Evolutionary conservation across 768 basidiomycete species (phyloP).

Genomic region (Termitomyces sp.): DNA sequence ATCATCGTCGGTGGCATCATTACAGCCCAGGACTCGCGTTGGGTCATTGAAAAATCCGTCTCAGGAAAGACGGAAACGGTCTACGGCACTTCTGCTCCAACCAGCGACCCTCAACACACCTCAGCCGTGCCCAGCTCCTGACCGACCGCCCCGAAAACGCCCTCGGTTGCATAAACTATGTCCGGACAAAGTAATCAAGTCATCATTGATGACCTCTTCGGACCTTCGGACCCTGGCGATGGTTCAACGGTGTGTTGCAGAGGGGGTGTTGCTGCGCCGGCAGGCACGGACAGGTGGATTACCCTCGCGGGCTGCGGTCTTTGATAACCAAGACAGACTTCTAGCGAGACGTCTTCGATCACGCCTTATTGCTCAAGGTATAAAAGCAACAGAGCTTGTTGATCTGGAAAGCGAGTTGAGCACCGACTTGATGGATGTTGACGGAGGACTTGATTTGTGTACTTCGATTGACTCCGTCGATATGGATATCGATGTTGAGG

Average conservation of each 20-base stretch:
- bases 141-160: constrained; percentile 18
- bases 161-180: constrained; percentile 12
- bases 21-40: constrained; percentile 6
- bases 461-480: constrained; percentile 14
- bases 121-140: constrained; percentile 3
- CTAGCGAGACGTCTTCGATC: constrained; percentile 15
- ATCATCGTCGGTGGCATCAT: constrained; percentile 4
- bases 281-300: neutral
- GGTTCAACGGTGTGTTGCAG: constrained; percentile 15
- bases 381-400: constrained; percentile 9
- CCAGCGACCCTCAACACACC: neutral
- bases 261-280: constrained; percentile 10
- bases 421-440: constrained; percentile 10
- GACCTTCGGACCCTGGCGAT: constrained; percentile 14
- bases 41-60: neutral
- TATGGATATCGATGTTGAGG: constrained; percentile 18
- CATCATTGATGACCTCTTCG: constrained; percentile 5
- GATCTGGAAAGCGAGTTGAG: constrained; percentile 7
- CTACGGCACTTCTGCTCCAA: constrained; percentile 5
- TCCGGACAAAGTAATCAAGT: constrained; percentile 2
- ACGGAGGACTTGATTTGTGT: constrained; percentile 3
- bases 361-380: constrained; percentile 12
- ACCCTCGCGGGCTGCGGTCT: neutral
- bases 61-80: constrained; percentile 13
- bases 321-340: constrained; percentile 14